Base-by-base conservation (phyloP, 164 flowering plant species). In the Chimonanthus salicifolius region DNA sequence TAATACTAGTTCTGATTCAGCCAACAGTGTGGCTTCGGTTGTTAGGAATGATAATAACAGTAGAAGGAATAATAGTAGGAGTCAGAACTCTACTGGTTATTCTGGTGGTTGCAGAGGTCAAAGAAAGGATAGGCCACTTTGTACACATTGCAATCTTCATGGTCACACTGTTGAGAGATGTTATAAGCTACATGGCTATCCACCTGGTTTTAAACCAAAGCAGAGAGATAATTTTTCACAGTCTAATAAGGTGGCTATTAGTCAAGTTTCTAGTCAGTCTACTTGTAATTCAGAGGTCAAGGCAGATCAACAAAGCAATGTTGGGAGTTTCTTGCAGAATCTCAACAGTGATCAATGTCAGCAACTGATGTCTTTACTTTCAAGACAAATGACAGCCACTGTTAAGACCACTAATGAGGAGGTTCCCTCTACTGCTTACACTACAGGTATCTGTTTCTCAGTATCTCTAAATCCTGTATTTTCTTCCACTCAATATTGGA, bases 121-220 rank as follows among this genome's bases (percentile, higher is more conserved):
- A 20, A 20, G 21, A 20, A 20, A 20, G 21, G 21, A 20, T 20
- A 20, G 21, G 21, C 21, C 21, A 20, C 21, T 20, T 20, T 20
- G 21, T 20, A 20, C 21, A 20, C 21, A 20, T 20, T 20, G 0
- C 21, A 20, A 20, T 20, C 21, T 20, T 20, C 21, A 20, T 20
- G 72, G 72, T 2, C 60, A 33, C 63, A 51, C 48, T n/a, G 50
- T 49, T 50, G 62, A 70, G 9, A 70, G 20, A 20, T 70, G 63
- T 50, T 70, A 70, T 70, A 62, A 50, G 33, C 72, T 70, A 3
- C 72, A 51, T 70, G 72, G 72, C 6, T 70, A 49, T 50, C 72
- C 62, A 21, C 72, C 47, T 49, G 2, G 72, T 5, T 62, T 21
- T 51, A 54, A 45, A 50, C 63, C 51, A 9, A 7, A 50, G 16